A percentile compares a stretch with the other conserved stretches of the same genome.
Conservation (phyloP, 2,329 filamentous ascomycete genomes). For the Cytospora piceae region DNA sequence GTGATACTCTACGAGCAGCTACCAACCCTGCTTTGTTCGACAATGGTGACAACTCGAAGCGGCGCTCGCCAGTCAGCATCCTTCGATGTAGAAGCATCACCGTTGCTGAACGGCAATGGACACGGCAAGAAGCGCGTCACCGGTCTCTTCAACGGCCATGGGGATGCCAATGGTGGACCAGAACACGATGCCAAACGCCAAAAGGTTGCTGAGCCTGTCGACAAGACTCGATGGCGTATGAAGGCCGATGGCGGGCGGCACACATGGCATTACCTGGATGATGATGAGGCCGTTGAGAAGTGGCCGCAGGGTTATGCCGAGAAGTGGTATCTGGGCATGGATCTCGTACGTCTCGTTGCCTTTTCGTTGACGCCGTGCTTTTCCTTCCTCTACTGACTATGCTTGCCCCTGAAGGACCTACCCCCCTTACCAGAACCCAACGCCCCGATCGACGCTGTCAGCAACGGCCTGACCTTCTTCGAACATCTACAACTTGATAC, state of each 20-base stretch:
- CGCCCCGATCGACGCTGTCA: slow-evolving; percentile 75
- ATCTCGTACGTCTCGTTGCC: slow-evolving; percentile 60
- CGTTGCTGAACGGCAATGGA: slow-evolving; percentile 27
- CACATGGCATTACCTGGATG: slow-evolving; percentile 90
- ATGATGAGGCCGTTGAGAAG: slow-evolving; percentile 67
- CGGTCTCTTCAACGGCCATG: slow-evolving; percentile 29
- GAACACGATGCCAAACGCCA: slow-evolving; percentile 46
- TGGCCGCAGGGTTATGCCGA: slow-evolving; percentile 93
- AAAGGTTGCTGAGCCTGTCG: slow-evolving; percentile 65
- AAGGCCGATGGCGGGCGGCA: slow-evolving; percentile 82
- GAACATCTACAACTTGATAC: slow-evolving; percentile 84
- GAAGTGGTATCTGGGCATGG: slow-evolving; percentile 82
- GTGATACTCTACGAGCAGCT: background rate
- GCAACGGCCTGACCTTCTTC: slow-evolving; percentile 87
- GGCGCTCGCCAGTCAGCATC: slow-evolving; percentile 20
- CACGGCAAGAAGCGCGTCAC: slow-evolving; percentile 47
- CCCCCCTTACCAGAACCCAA: slow-evolving; percentile 72
- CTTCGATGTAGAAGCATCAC: background rate
- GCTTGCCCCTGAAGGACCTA: slow-evolving; percentile 60
- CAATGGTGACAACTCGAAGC: slow-evolving; percentile 34
- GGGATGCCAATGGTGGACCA: slow-evolving; percentile 30
- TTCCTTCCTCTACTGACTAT: slow-evolving; percentile 3
- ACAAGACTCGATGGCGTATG: slow-evolving; percentile 82
- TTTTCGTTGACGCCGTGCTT: background rate
- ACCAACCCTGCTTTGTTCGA: background rate